Evolutionary conservation across 2,329 filamentous ascomycete genomes (phyloP).

Genomic region (Pseudogymnoascus sp.): DNA sequence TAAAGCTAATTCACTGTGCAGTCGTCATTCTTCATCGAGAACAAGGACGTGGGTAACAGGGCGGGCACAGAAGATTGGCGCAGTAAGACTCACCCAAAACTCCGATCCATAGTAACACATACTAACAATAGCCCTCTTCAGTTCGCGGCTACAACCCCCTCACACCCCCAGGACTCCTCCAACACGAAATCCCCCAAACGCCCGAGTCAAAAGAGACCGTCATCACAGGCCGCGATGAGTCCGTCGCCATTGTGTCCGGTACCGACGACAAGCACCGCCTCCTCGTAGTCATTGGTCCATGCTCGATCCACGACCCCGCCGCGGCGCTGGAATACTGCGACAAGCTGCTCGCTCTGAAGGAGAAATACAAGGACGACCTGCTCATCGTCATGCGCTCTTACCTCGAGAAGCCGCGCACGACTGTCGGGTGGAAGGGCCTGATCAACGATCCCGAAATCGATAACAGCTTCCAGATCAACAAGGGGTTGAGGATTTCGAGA

Average conservation of each 20-base stretch:
- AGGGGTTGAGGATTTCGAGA: slow-evolving; percentile 77
- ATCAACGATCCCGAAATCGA: slow-evolving; percentile 99
- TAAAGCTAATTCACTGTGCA: slow-evolving; percentile 17
- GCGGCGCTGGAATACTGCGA: slow-evolving; percentile 91
- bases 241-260: slow-evolving; percentile 61
- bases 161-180: slow-evolving; percentile 86
- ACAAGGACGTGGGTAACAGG: slow-evolving; percentile 71
- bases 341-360: slow-evolving; percentile 68
- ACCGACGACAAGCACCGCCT: slow-evolving; percentile 51
- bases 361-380: slow-evolving; percentile 83
- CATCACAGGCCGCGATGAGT: slow-evolving; percentile 53
- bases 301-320: slow-evolving; percentile 91
- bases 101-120: slow-evolving; percentile 21
- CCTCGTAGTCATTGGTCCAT: slow-evolving; percentile 83
- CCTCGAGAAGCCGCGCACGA: slow-evolving; percentile 96
- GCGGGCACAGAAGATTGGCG: slow-evolving; percentile 71
- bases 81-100: slow-evolving; percentile 45
- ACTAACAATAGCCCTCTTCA: slow-evolving; percentile 28
- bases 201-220: slow-evolving; percentile 43
- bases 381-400: slow-evolving; percentile 97
- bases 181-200: slow-evolving; percentile 72
- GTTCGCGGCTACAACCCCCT: slow-evolving; percentile 88
- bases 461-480: slow-evolving; percentile 98
- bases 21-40: slow-evolving; percentile 63
- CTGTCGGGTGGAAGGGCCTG: slow-evolving; percentile 96